phyloP scores from a whole-genome alignment of 2,329 filamentous ascomycete genomes.

The Monosporascus sp. region DNA sequence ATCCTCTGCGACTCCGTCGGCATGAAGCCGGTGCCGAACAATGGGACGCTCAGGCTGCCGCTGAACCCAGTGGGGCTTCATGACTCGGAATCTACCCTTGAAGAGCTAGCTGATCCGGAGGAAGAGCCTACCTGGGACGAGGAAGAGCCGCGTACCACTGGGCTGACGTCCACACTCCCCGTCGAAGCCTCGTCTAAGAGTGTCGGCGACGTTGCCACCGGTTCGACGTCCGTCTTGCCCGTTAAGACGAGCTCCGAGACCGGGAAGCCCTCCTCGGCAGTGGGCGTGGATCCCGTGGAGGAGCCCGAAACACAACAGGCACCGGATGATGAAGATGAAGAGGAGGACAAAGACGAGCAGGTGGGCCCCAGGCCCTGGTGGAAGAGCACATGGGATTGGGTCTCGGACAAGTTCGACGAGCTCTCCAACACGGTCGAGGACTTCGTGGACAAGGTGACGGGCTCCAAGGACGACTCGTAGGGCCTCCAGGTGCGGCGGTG shows the following conservation, averaged over 20 bases:
- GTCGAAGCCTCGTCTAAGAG: background rate
- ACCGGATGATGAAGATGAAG: conserved; percentile 23
- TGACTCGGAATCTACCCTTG: conserved; percentile 28
- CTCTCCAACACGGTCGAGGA: background rate
- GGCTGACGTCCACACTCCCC: background rate
- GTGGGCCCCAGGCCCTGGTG: background rate
- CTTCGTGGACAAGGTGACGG: background rate
- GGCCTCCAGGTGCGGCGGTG: background rate
- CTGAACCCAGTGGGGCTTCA: conserved; percentile 60
- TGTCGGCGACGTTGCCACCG: background rate
- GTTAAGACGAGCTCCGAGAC: conserved; percentile 6
- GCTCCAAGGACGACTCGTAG: background rate
- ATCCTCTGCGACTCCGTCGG: conserved; percentile 85
- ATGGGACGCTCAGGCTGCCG: conserved; percentile 76
- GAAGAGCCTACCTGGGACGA: conserved; percentile 8
- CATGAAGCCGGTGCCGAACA: conserved; percentile 69
- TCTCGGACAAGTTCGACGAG: background rate
- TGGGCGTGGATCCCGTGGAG: conserved; percentile 7
- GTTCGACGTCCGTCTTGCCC: conserved; percentile 14
- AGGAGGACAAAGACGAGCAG: background rate
- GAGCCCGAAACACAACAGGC: conserved; percentile 10
- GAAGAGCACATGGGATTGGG: background rate
- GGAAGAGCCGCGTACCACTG: conserved; percentile 2
- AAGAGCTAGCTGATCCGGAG: conserved; percentile 20
- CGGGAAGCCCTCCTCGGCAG: conserved; percentile 4